These are phyloP conservation scores for Fusarium setosum DNA, from an alignment of 2,329 filamentous ascomycete genomes.

Conservation along the genomic window DNA sequence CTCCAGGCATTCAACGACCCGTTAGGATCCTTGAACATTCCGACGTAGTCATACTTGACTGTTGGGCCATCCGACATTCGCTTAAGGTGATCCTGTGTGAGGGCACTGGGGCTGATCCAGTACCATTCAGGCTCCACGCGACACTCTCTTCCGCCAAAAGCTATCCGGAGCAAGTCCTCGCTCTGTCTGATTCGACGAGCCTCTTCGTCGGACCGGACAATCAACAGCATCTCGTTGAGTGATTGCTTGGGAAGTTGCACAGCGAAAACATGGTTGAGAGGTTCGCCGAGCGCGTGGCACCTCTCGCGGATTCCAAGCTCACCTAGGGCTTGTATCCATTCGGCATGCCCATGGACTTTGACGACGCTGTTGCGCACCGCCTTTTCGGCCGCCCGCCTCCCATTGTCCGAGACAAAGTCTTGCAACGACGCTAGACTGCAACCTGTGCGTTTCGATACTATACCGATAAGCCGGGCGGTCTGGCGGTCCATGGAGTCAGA, in stretches of 20 bases:
- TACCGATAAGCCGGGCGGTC: too few relatives aligned
- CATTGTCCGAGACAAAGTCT: too few relatives aligned
- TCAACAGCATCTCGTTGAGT: neutral
- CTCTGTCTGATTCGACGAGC: neutral
- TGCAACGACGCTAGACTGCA: too few relatives aligned
- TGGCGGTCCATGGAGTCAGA: too few relatives aligned
- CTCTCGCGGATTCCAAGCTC: neutral
- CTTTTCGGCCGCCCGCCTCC: too few relatives aligned
- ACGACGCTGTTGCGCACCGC: neutral
- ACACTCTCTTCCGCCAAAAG: neutral
- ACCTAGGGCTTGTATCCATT: neutral
- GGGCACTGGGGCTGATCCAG: neutral
- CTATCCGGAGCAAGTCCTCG: neutral
- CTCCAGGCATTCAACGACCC: neutral
- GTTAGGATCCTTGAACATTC: neutral
- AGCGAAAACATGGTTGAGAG: neutral
- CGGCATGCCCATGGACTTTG: neutral
- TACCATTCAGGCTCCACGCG: neutral
- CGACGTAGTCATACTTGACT: neutral
- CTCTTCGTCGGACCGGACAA: neutral
- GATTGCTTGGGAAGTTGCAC: neutral
- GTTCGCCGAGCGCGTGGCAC: neutral
- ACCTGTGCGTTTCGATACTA: too few relatives aligned
- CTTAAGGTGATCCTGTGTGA: neutral
- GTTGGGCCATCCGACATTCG: neutral